phyloP scores from a whole-genome alignment of 306 rosid genomes.

The Hippophae rhamnoides region DNA sequence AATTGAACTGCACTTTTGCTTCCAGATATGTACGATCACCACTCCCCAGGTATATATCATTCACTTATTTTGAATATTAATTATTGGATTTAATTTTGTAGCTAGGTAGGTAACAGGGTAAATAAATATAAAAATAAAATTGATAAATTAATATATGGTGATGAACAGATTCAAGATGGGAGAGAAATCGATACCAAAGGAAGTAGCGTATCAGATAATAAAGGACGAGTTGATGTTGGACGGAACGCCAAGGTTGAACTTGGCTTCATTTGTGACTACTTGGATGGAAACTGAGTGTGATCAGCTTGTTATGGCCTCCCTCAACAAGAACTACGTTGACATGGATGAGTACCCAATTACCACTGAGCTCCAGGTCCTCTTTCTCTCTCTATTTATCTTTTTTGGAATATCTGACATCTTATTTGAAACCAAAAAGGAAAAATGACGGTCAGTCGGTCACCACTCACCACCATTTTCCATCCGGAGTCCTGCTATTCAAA shows the following conservation, averaged over 20 bases:
- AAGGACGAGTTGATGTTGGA: constrained; percentile 49
- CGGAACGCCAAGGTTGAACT: constrained; percentile 37
- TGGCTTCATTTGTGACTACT: constrained; percentile 54
- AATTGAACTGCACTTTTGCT: constrained; percentile 38
- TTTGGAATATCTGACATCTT: neutral
- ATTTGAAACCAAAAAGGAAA: too few relatives aligned
- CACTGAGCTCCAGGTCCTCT: constrained; percentile 65
- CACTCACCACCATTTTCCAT: too few relatives aligned
- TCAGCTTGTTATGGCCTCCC: constrained; percentile 53
- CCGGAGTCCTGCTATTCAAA: too few relatives aligned
- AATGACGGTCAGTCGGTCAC: too few relatives aligned
- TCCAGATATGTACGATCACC: constrained; percentile 47
- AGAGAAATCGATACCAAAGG: constrained; percentile 23
- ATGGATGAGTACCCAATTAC: constrained; percentile 96
- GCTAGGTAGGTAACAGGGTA: neutral
- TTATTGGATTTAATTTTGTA: neutral
- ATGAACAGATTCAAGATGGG: constrained; percentile 28
- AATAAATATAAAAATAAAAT: neutral
- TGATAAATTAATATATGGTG: neutral
- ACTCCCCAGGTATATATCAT: constrained; percentile 34
- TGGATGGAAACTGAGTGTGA: constrained; percentile 86
- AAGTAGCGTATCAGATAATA: constrained; percentile 45
- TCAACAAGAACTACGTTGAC: constrained; percentile 87
- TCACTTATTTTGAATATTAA: neutral
- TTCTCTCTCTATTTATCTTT: neutral